Conservation (phyloP, 1,284 basidiomycete species). For the Schizophyllum amplum region DNA sequence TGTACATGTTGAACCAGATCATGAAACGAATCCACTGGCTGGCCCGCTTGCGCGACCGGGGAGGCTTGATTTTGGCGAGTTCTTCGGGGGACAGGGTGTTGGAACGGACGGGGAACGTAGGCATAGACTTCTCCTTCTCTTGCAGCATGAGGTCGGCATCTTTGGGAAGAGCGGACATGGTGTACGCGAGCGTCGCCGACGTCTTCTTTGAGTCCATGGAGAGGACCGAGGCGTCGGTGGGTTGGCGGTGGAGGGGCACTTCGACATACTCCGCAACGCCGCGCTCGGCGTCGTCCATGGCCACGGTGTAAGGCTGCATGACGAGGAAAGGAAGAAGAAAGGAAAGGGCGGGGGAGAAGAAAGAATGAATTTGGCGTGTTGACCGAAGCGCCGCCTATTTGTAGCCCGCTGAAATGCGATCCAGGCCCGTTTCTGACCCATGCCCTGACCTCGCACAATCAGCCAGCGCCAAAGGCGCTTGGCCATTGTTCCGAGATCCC, state of each 20-base stretch:
- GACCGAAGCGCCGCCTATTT: background rate
- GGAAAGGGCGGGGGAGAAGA: background rate
- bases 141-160: background rate
- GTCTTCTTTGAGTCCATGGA: background rate
- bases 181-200: background rate
- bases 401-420: background rate
- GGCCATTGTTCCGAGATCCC: background rate
- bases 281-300: slow-evolving; percentile 29
- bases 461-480: background rate
- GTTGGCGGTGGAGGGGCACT: slow-evolving; percentile 14
- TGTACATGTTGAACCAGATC: slow-evolving; percentile 62
- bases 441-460: background rate
- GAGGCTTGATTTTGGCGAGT: background rate
- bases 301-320: background rate
- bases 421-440: background rate
- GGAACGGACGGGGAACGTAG: background rate
- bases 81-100: background rate
- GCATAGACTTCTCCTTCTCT: background rate
- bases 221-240: background rate
- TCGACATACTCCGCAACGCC: slow-evolving; percentile 23
- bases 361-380: background rate
- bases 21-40: slow-evolving; percentile 42
- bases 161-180: background rate
- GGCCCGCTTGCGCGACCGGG: slow-evolving; percentile 14
- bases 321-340: background rate